Conservation (phyloP, 2,329 filamentous ascomycete species). For the Aspergillus hiratsukae region DNA sequence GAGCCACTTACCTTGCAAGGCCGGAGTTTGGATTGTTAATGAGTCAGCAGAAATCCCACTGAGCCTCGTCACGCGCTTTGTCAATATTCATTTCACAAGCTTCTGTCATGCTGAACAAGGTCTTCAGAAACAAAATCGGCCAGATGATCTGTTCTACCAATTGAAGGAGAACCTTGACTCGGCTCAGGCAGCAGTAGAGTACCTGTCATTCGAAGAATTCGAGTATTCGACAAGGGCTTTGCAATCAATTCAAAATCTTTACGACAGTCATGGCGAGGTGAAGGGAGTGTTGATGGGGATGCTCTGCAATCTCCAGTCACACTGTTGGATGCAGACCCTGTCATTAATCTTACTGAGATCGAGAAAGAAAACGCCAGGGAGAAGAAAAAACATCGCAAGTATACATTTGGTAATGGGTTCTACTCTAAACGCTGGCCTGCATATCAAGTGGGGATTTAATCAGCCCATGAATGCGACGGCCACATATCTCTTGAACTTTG, state of each 20-base stretch:
- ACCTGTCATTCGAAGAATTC: constrained; percentile 27
- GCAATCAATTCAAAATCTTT: constrained; percentile 12
- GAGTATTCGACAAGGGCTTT: constrained; percentile 23
- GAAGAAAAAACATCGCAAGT: constrained; percentile 33
- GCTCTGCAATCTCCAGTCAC: constrained; percentile 1
- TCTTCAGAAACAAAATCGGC: constrained; percentile 25
- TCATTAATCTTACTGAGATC: constrained; percentile 20
- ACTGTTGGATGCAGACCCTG: constrained; percentile 8
- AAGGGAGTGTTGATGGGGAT: constrained; percentile 20
- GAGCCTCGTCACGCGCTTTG: constrained; percentile 34
- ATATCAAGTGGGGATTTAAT: constrained; percentile 62
- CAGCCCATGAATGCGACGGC: constrained; percentile 51
- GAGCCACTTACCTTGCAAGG: too few species aligned
- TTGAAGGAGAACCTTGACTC: constrained; percentile 23
- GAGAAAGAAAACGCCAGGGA: constrained; percentile 28
- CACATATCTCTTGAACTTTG: constrained; percentile 60
- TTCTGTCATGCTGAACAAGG: constrained; percentile 21
- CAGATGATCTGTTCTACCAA: constrained; percentile 29
- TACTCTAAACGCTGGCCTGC: constrained; percentile 54
- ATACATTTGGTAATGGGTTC: constrained; percentile 68
- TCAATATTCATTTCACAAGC: constrained; percentile 55
- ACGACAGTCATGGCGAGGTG: constrained; percentile 31
- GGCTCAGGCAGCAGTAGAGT: constrained; percentile 26
- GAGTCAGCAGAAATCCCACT: constrained; percentile 42
- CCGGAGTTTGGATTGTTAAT: constrained; percentile 38